Conservation (phyloP, 2,329 filamentous ascomycete genomes). For the Fusarium sp. region DNA sequence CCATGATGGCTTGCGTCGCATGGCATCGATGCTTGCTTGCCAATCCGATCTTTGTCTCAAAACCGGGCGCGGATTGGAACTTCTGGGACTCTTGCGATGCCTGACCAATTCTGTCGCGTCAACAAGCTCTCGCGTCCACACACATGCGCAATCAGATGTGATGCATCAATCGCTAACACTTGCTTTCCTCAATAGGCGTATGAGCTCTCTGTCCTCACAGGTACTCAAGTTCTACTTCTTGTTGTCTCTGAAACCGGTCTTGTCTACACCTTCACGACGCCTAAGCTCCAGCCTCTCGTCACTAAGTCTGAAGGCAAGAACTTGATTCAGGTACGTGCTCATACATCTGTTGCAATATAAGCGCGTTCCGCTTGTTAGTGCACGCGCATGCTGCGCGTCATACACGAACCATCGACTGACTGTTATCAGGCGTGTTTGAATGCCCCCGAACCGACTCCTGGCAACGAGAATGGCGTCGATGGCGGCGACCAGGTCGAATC, state of each 20-base stretch:
- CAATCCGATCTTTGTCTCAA: not conserved
- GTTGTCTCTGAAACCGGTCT: constrained; percentile 97
- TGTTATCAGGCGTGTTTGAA: constrained; percentile 87
- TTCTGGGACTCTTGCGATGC: not conserved
- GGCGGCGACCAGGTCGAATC: constrained; percentile 83
- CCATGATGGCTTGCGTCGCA: constrained; percentile 1
- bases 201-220: constrained; percentile 95
- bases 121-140: constrained; percentile 9
- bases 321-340: constrained; percentile 84
- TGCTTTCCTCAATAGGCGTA: constrained; percentile 74
- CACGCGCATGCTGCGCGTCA: not conserved
- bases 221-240: constrained; percentile 94
- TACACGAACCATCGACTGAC: constrained; percentile 13
- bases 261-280: constrained; percentile 98
- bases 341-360: not conserved
- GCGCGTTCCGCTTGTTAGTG: constrained; percentile 1
- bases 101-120: constrained; percentile 21
- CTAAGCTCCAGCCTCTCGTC: constrained; percentile 96
- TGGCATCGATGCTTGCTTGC: constrained; percentile 4
- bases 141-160: not conserved
- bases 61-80: not conserved
- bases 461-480: constrained; percentile 84
- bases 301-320: constrained; percentile 99
- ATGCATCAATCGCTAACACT: constrained; percentile 35
- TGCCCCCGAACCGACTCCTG: constrained; percentile 87